Percentiles rank a stretch among this genome's conserved stretches.
Conservation (phyloP, 805 yeast species). For the Sugiyamaella chiloensis region DNA sequence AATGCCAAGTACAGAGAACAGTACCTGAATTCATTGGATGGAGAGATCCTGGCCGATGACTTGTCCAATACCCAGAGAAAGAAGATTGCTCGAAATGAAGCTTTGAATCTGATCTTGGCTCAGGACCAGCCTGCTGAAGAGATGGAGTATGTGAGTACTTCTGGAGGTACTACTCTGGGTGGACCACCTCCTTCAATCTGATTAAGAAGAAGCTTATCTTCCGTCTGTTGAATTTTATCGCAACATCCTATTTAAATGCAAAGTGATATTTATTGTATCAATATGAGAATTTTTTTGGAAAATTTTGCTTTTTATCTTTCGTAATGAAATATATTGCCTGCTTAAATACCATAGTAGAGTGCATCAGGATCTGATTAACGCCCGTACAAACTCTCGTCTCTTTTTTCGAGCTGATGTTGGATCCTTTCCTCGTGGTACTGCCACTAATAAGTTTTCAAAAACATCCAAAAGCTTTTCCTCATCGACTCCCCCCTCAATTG, state of each 20-base stretch:
- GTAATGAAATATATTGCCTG: no score
- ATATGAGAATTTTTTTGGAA: no score
- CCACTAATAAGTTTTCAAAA: slow-evolving; percentile 35
- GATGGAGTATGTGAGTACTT: slow-evolving; percentile 38
- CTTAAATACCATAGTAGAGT: no score
- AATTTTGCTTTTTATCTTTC: no score
- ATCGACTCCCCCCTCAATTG: slow-evolving; percentile 29
- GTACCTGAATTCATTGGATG: slow-evolving; percentile 38
- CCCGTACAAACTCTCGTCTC: slow-evolving; percentile 34
- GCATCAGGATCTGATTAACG: no score
- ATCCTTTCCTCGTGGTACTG: slow-evolving; percentile 29
- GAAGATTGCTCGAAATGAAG: slow-evolving; percentile 37
- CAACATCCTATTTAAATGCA: neutral
- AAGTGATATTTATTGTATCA: neutral
- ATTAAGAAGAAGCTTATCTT: neutral
- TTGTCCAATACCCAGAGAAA: slow-evolving; percentile 26
- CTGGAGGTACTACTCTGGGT: slow-evolving; percentile 84
- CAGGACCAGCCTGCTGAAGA: slow-evolving; percentile 53
- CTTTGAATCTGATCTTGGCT: slow-evolving; percentile 44
- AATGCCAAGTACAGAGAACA: slow-evolving; percentile 67
- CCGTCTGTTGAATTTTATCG: neutral
- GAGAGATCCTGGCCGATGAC: slow-evolving; percentile 45
- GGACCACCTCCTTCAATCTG: slow-evolving; percentile 43
- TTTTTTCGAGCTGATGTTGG: slow-evolving; percentile 30
- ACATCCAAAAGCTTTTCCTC: slow-evolving; percentile 25